Conservation (phyloP, 768 basidiomycete species). For the Rhodotorula graminis region DNA sequence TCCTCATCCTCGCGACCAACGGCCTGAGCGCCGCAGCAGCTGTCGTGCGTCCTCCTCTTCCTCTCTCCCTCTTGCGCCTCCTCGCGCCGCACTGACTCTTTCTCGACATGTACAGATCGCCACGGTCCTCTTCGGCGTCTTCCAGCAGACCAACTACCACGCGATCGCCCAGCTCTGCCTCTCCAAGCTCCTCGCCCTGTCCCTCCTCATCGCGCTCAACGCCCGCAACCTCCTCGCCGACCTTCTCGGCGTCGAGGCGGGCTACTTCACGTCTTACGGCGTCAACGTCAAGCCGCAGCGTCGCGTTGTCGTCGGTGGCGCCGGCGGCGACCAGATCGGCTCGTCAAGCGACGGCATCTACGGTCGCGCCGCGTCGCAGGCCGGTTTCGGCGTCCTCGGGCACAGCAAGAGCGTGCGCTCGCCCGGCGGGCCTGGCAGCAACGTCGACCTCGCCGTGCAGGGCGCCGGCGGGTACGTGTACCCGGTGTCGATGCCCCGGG, state of each 20-base stretch:
- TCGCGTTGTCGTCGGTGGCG: background rate
- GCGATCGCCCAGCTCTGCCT: conserved; percentile 15
- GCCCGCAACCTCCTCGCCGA: conserved; percentile 17
- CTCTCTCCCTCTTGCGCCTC: too few species aligned
- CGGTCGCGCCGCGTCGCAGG: background rate
- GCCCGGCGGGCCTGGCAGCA: background rate
- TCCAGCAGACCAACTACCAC: conserved; percentile 13
- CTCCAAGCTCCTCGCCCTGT: conserved; percentile 14
- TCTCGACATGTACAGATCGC: conserved; percentile 5
- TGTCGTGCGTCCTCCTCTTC: conserved; percentile 1
- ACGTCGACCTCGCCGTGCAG: background rate
- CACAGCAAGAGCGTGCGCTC: background rate
- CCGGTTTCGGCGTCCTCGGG: background rate
- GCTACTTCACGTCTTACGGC: background rate
- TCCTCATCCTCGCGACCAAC: conserved; percentile 19
- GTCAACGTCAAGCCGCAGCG: background rate
- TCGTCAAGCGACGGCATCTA: background rate
- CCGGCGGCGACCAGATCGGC: too few species aligned
- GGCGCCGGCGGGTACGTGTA: background rate
- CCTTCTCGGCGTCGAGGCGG: conserved; percentile 16
- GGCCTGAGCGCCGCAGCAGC: conserved; percentile 4
- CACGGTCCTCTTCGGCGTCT: conserved; percentile 17
- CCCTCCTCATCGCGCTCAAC: conserved; percentile 23
- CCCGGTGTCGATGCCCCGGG: background rate
- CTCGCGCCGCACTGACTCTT: too few species aligned